These are phyloP conservation scores for Sclerotinia spermophila DNA, from an alignment of 2,329 filamentous ascomycete genomes.

Conservation along the genomic window DNA sequence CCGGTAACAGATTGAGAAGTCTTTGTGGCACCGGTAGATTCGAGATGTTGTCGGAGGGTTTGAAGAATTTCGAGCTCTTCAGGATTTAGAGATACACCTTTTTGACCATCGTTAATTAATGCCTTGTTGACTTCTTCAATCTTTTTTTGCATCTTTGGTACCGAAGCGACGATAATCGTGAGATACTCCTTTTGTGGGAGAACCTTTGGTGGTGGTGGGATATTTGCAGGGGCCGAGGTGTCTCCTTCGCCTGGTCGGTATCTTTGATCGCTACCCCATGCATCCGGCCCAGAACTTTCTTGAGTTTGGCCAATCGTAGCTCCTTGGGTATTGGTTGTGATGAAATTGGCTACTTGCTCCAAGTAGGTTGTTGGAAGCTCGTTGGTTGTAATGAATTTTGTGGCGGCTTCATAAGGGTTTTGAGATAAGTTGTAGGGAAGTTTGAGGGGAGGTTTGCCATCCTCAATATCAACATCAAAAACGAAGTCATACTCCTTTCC, in stretches of 20 bases:
- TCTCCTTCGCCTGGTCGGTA: slow-evolving; percentile 77
- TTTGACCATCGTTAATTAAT: slow-evolving; percentile 66
- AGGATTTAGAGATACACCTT: slow-evolving; percentile 70
- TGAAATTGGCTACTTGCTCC: slow-evolving; percentile 90
- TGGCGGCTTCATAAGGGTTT: slow-evolving; percentile 87
- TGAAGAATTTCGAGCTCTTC: slow-evolving; percentile 63
- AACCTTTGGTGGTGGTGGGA: slow-evolving; percentile 48
- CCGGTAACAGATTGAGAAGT: slow-evolving; percentile 46
- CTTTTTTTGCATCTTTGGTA: slow-evolving; percentile 69
- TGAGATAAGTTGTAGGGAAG: slow-evolving; percentile 91
- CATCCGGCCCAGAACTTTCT: slow-evolving; percentile 50
- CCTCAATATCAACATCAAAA: slow-evolving; percentile 94
- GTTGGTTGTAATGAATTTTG: slow-evolving; percentile 86
- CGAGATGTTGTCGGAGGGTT: slow-evolving; percentile 60
- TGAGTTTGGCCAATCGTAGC: slow-evolving; percentile 69
- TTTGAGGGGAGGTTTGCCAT: slow-evolving; percentile 87
- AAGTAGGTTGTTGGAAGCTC: slow-evolving; percentile 83
- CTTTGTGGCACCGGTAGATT: slow-evolving; percentile 43
- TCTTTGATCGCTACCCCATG: slow-evolving; percentile 72
- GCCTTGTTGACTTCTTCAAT: slow-evolving; percentile 70
- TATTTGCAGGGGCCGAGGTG: slow-evolving; percentile 40
- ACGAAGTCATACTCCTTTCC: slow-evolving; percentile 94
- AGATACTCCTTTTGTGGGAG: slow-evolving; percentile 79
- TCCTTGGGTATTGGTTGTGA: slow-evolving; percentile 83
- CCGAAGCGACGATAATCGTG: slow-evolving; percentile 70